Percentiles rank a stretch among this genome's conserved stretches.
phyloP scores from a whole-genome alignment of 495 filamentous ascomycete species.

The Penicillium canariense region DNA sequence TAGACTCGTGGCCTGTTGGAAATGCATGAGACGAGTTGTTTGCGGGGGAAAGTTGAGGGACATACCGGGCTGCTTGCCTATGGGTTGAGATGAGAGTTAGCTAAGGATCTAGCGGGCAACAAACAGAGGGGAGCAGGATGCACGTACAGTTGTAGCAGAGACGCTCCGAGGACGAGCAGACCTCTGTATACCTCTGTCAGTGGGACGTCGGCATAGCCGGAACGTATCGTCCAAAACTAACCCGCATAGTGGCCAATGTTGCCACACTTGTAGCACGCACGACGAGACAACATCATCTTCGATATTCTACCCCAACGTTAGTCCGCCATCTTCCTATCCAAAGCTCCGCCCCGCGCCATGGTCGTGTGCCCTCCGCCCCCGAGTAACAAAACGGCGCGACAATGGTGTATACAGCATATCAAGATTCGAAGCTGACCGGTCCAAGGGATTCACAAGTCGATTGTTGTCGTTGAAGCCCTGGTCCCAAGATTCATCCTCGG shows the following conservation, averaged over 20 bases:
- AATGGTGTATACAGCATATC: neutral
- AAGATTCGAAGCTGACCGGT: neutral
- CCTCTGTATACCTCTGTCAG: constrained; percentile 55
- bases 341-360: neutral
- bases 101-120: constrained; percentile 5
- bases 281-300: constrained; percentile 93
- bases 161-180: constrained; percentile 92
- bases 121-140: neutral
- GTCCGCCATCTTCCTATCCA: constrained; percentile 2
- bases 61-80: constrained; percentile 83
- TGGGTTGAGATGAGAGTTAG: constrained; percentile 28
- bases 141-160: constrained; percentile 98
- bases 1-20: constrained; percentile 87
- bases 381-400: neutral
- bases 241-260: constrained; percentile 97
- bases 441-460: neutral
- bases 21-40: constrained; percentile 33
- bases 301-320: constrained; percentile 25
- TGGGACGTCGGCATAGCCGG: neutral
- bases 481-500: neutral
- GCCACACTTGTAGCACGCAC: constrained; percentile 99
- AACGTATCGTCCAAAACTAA: constrained; percentile 37
- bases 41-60: constrained; percentile 16
- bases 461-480: neutral
- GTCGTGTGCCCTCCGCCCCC: constrained; percentile 6